Evolutionary conservation across 805 yeast genomes (phyloP).

Genomic region (Candida insectorum): DNA sequence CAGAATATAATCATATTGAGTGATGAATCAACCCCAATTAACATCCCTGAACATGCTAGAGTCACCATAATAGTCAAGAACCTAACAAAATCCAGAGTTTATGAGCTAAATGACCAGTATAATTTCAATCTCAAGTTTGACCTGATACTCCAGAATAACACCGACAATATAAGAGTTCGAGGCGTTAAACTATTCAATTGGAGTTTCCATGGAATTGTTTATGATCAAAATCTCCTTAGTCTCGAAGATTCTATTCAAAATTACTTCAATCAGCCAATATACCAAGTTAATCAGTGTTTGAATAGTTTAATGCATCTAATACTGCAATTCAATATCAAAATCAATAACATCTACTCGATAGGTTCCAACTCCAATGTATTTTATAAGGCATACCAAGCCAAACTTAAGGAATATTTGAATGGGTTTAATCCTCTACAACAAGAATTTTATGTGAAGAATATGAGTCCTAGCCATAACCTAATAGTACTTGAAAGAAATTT

Average conservation of each 20-base stretch:
- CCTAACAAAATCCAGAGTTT: conserved; percentile 28
- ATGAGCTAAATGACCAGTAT: conserved; percentile 24
- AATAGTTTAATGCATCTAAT: conserved; percentile 46
- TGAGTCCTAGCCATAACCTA: conserved; percentile 59
- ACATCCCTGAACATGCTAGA: conserved; percentile 12
- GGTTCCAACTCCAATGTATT: conserved; percentile 56
- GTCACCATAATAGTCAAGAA: conserved; percentile 34
- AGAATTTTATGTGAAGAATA: conserved; percentile 30
- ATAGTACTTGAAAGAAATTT: conserved; percentile 75
- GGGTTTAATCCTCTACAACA: conserved; percentile 32
- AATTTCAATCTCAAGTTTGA: conserved; percentile 10
- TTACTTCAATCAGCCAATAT: conserved; percentile 43
- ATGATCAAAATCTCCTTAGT: conserved; percentile 42
- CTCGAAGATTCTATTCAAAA: conserved; percentile 39
- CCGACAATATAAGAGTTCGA: conserved; percentile 11
- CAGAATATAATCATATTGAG: conserved; percentile 12
- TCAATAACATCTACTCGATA: conserved; percentile 55
- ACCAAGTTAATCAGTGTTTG: conserved; percentile 47
- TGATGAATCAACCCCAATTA: conserved; percentile 7
- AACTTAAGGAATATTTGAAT: conserved; percentile 33
- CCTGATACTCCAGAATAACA: conserved; percentile 6
- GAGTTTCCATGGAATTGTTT: conserved; percentile 39
- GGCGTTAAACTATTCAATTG: conserved; percentile 46
- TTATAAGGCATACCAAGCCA: conserved; percentile 37
- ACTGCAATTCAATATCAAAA: conserved; percentile 32